Base-by-base conservation (phyloP, 2,329 filamentous ascomycete species). In the Arthrobotrys megalospora region DNA sequence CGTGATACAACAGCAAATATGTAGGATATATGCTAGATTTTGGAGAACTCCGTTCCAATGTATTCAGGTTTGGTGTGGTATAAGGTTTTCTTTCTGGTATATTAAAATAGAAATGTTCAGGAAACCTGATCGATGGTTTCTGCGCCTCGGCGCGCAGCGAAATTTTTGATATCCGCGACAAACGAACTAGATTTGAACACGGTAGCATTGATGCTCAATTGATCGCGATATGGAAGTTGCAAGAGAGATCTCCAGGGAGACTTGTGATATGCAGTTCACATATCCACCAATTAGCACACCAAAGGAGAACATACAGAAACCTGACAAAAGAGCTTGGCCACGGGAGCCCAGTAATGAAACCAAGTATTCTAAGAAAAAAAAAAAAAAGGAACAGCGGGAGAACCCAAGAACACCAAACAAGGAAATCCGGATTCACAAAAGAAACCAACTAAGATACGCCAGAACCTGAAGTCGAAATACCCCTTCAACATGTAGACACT, bases 351-450 rank as follows among this genome's bases (percentile, higher is more conserved):
- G 34, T 36, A 66, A 47, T 36, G 43, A 60, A 60, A 65, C 41
- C n/a, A 66, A 77, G 58, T 34, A 47, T 50, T 60, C 50, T 62
- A 63, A 36, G 2, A 62, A 62, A 62, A 41, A 65, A 21, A 53
- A 48, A 48, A 41, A 34, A 47, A 21, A 45, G 58, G 16, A 71
- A 60, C 50, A 32, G 36, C 36, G 60, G 48, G 47, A n/a, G 36
- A 58, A 12, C 41, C 34, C 58, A 52, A 19, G 43, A 43, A 70
- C 34, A 28, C 32, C 64, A 36, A 53, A 58, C 12, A 68, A 41
- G 47, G 24, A 64, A 50, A 64, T 12, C 41, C 53, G 16, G 43
- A 50, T 41, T 43, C 12, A 50, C 16, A 38, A 63, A 68, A 64
- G 52, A 41, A 36, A 32, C 28, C 43, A 76, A 47, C 53, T 24